phyloP scores from a whole-genome alignment of 441 rosid species.

The Erodium chrysanthum region DNA sequence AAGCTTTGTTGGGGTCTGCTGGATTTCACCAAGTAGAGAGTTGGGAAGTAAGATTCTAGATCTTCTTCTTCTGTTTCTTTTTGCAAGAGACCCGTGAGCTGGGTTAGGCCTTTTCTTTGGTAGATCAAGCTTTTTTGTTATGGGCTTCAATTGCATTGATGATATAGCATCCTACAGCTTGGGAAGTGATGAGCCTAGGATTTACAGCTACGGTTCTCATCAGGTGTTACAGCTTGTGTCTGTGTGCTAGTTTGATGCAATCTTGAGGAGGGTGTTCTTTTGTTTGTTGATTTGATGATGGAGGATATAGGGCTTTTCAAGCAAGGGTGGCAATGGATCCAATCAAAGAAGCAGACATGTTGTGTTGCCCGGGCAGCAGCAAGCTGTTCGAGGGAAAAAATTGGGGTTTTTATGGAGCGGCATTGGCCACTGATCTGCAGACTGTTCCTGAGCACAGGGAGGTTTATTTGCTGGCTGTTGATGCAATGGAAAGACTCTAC shows the following conservation, averaged over 20 bases:
- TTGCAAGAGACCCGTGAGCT: neutral
- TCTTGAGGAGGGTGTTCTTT: neutral
- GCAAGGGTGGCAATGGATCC: conserved; percentile 89
- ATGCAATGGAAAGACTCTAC: conserved; percentile 67
- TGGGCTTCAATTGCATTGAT: conserved; percentile 1
- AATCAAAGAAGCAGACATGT: conserved; percentile 55
- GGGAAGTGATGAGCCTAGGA: conserved; percentile 14
- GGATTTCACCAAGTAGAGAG: neutral
- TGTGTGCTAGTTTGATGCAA: neutral
- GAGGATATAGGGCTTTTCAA: conserved; percentile 68
- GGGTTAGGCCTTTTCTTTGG: conserved; percentile 1
- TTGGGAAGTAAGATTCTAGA: conserved; percentile 13
- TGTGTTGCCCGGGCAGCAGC: conserved; percentile 35
- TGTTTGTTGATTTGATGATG: conserved; percentile 29
- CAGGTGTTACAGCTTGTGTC: neutral
- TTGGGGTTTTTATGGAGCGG: conserved; percentile 51
- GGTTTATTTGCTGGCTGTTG: conserved; percentile 34
- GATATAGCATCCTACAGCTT: conserved; percentile 17
- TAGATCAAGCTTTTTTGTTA: conserved; percentile 15
- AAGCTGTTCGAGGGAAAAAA: conserved; percentile 43
- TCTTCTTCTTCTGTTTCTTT: conserved; percentile 3
- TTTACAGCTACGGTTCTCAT: conserved; percentile 19
- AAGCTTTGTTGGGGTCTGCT: neutral
- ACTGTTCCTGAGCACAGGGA: conserved; percentile 44
- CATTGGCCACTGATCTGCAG: conserved; percentile 84